Base-by-base conservation (phyloP, 495 filamentous ascomycete genomes). In the Letharia lupina region DNA sequence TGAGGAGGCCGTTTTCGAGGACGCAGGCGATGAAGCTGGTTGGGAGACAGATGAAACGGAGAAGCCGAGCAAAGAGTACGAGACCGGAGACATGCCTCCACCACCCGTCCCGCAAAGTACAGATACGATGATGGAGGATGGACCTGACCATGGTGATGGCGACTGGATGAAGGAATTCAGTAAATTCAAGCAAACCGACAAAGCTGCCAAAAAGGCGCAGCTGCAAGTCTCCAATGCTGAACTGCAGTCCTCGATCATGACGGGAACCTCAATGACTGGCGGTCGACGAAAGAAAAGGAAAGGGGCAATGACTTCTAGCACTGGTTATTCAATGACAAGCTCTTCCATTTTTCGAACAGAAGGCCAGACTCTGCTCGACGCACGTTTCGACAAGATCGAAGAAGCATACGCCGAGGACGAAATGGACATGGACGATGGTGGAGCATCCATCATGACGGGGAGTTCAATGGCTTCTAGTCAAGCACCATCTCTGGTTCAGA, bases 1-100 rank as follows among this genome's bases (percentile, higher is more conserved):
- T 74, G 84, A 88, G 65, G 80, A 85, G 67, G 77, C 78, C n/a
- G 66, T 79, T 20, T 80, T 82, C 42, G 77, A 82, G n/a, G 79
- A 83, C 6, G 63, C 50, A 11, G 88, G 88, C 11, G 87, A 87
- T 15, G 84, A 87, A 61, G 80, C 82, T 0, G 94, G 93, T 4
- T 99, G 93, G 93, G 91, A 96, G 73, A 93, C 91, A 3, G 95
- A 99, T 73, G 87, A 86, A 67, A 99, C 95, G 1, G 91, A 91
- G 61, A 96, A 93, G 72, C 83, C 87, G 10, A 75, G 69, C 37
- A 73, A 72, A 31, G 73, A 80, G 58, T 66, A 67, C 47, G 73
- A 71, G 35, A 62, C 58, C 60, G 47, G 28, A 56, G 18, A n/a
- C 23, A 44, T 63, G 33, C n/a, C 39, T 23, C 42, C 44, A 1